Conservation (phyloP, 2,329 filamentous ascomycete species). For the Fulvia fulva region DNA sequence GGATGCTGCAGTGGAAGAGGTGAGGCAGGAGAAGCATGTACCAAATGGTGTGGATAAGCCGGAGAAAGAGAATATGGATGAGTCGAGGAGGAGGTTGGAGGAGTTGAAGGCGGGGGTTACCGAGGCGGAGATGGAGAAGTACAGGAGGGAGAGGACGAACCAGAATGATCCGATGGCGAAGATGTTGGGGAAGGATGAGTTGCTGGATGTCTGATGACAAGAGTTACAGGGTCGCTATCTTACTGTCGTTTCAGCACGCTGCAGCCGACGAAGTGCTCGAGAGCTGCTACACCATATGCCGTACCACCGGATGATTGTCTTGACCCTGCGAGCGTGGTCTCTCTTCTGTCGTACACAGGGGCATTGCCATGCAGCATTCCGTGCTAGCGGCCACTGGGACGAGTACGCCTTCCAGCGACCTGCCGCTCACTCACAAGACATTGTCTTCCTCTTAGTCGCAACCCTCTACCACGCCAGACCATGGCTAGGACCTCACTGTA, state of each 20-base stretch:
- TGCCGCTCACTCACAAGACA: too few relatives aligned
- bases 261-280: slow-evolving; percentile 4
- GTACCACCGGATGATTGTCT: too few relatives aligned
- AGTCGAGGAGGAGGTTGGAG: slow-evolving; percentile 67
- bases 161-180: slow-evolving; percentile 85
- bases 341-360: too few relatives aligned
- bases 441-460: too few relatives aligned
- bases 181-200: slow-evolving; percentile 68
- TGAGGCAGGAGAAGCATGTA: slow-evolving; percentile 38
- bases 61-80: slow-evolving; percentile 40
- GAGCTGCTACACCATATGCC: not conserved
- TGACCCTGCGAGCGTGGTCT: too few relatives aligned
- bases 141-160: slow-evolving; percentile 68
- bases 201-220: slow-evolving; percentile 39
- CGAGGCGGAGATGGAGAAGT: slow-evolving; percentile 82
- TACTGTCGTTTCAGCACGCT: not conserved
- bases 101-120: slow-evolving; percentile 75
- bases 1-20: slow-evolving; percentile 43
- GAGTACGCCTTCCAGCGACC: too few relatives aligned
- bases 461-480: too few relatives aligned
- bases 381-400: not conserved
- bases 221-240: not conserved
- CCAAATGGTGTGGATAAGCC: slow-evolving; percentile 42
- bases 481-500: too few relatives aligned
- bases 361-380: not conserved